Base-by-base conservation (phyloP, 2,329 filamentous ascomycete species). In the Madurella mycetomatis region DNA sequence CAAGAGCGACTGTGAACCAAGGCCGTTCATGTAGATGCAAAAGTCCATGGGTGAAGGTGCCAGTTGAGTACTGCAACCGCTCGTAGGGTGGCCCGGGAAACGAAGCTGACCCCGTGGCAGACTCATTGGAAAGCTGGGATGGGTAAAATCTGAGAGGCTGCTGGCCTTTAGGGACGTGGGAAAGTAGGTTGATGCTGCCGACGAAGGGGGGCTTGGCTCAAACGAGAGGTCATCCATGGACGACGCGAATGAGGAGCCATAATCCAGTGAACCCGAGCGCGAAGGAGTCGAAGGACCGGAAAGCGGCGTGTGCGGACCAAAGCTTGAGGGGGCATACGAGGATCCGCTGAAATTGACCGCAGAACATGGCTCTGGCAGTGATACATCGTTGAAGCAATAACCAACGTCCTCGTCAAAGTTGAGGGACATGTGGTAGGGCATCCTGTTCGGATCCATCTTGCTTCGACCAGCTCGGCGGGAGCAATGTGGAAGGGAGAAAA, bases 211-310 rank as follows among this genome's bases (percentile, higher is more conserved):
- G 13, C 65, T 69, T 37, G 68, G 49, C 17, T 69, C 66, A 41
- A 64, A 70, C 1, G 60, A 53, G 50, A 56, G 60, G 1, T 64
- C 55, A 41, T 64, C 60, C 34, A 61, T 56, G 41, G 64, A 64
- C 19, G 61, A 58, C 17, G 62, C 58, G 45, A 67, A 68, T 32
- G 55, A 71, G 49, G 59, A 54, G 9, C 64, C 64, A 41, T 62
- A 62, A 19, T 68, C 41, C 25, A 61, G 40, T 4, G 59, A 56
- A 9, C 51, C 34, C 1, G 57, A 54, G 11, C 51, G 51, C 13
- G 54, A 48, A 19, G 70, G 69, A 5, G 67, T 70, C 9, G 70
- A 70, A 45, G 65, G 64, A 31, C 65, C 66, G 49, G 69, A 70
- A 11, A 49, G 56, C 13, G 70, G 69, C 15, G 69, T 70, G 50